Base-by-base conservation (phyloP, 352 stramenopile species). In the Phytophthora pseudosyringae region DNA sequence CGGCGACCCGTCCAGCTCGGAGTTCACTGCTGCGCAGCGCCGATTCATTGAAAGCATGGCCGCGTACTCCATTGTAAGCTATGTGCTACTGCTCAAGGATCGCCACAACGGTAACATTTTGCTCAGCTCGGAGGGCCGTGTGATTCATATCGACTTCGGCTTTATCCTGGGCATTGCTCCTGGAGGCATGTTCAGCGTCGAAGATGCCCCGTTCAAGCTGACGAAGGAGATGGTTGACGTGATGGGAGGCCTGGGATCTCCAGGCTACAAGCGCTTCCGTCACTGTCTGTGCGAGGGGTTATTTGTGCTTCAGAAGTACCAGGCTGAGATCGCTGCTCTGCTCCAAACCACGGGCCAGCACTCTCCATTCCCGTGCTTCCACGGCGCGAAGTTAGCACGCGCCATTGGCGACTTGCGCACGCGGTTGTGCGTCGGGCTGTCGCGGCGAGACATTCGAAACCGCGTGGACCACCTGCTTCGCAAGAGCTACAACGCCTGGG, bases 111-210 rank as follows among this genome's bases (percentile, higher is more conserved):
- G 97, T 15, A 99, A 99, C 75, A 98, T 99, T 28, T 90, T 99
- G 81, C 92, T 99, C 49, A 96, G 98, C 71, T 94, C 86, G 3
- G 80, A 95, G 35, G 97, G 98, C 6, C 95, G 98, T 64, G 80
- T 99, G 35, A 97, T 99, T 63, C 96, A 99, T 80, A 99, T 99
- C 70, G 98, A 99, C 71, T 99, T 99, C 79, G 98, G 98, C 9
- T 99, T 99, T 75, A 97, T 99, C 38, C 88, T 99, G 55, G 96
- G 95, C 12, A 99, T 98, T 75, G 96, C 92, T n/a, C 97, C 97
- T 11, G 98, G 97, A 47, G 95, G 98, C 18, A 96, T 98, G 73
- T 99, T 99, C 58, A 98, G 84, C 36, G 86, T 99, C 11, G 98
- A 99, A 76, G 93, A 97, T 49, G 97, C 97, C 15, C 97, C 98